Conservation (phyloP, 208 protist species). For the Trichomonas vaginalis region DNA sequence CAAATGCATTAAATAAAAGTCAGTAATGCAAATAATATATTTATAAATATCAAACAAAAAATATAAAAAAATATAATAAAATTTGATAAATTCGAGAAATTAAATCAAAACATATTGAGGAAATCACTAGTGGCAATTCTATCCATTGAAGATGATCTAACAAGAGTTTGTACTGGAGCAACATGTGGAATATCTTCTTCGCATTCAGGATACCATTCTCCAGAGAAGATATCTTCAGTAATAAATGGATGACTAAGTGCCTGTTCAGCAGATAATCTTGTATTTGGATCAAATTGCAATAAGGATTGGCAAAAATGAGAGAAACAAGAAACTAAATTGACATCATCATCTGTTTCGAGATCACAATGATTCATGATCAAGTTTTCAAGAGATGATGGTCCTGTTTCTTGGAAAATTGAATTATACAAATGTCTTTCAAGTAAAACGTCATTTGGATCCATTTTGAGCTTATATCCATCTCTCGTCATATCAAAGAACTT, state of each 20-base stretch:
- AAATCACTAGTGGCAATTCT: background rate
- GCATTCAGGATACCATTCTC: background rate
- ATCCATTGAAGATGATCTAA: background rate
- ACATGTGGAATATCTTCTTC: background rate
- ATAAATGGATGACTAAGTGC: constrained; percentile 17
- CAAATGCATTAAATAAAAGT: too few relatives aligned
- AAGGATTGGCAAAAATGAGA: constrained; percentile 25
- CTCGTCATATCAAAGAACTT: background rate
- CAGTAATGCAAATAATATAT: too few relatives aligned
- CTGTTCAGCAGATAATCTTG: constrained; percentile 24
- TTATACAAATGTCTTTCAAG: background rate
- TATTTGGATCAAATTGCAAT: constrained; percentile 22
- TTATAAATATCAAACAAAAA: too few relatives aligned
- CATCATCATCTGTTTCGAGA: background rate
- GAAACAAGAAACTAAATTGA: background rate
- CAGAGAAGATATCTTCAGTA: background rate
- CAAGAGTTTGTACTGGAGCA: background rate
- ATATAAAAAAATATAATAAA: too few relatives aligned
- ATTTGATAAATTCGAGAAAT: too few relatives aligned
- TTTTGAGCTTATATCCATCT: background rate
- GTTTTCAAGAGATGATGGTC: background rate
- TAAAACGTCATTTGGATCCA: background rate
- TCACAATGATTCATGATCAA: background rate
- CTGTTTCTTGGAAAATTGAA: background rate
- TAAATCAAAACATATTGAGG: background rate